These are phyloP conservation scores for Cyanodermella asteris DNA, from an alignment of 2,329 filamentous ascomycete genomes.

Conservation along the genomic window DNA sequence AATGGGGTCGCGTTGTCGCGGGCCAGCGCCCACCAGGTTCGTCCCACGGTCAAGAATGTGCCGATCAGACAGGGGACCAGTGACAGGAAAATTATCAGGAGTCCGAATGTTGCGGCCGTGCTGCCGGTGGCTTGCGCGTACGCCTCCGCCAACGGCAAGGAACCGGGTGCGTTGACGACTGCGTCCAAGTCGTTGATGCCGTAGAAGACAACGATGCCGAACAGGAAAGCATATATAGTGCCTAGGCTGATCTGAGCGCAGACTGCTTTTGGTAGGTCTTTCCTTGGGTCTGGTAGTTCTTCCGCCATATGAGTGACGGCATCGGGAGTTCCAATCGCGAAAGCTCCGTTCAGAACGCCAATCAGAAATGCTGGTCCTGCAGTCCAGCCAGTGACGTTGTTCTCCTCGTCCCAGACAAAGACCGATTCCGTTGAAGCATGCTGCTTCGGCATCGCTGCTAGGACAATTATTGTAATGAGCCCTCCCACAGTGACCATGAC, in stretches of 20 bases:
- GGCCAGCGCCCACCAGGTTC: conserved; percentile 30
- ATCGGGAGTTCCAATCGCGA: conserved; percentile 44
- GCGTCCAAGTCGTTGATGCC: conserved; percentile 23
- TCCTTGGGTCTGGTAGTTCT: conserved; percentile 28
- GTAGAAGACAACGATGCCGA: conserved; percentile 30
- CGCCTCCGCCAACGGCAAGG: conserved; percentile 25
- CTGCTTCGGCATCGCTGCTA: conserved; percentile 29
- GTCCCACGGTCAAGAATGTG: conserved; percentile 26
- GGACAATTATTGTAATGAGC: conserved; percentile 30
- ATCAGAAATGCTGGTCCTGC: conserved; percentile 30
- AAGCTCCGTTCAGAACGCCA: conserved; percentile 49
- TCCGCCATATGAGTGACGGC: conserved; percentile 43
- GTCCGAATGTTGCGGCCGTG: conserved; percentile 30
- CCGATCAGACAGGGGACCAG: conserved; percentile 27
- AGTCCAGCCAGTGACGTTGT: conserved; percentile 30
- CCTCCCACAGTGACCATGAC: conserved; percentile 33
- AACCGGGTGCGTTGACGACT: conserved; percentile 16
- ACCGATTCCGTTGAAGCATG: conserved; percentile 31
- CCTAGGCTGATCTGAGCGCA: conserved; percentile 26
- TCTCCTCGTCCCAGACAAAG: conserved; percentile 27
- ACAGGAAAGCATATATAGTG: conserved; percentile 22
- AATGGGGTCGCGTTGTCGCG: conserved; percentile 41
- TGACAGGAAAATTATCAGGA: conserved; percentile 34
- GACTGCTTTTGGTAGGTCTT: conserved; percentile 28
- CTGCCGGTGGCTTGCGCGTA: conserved; percentile 27